Percentiles rank a stretch among this genome's conserved stretches.
Evolutionary conservation across 352 stramenopile species (phyloP).

Genomic region (Pythium vanterpoolii): DNA sequence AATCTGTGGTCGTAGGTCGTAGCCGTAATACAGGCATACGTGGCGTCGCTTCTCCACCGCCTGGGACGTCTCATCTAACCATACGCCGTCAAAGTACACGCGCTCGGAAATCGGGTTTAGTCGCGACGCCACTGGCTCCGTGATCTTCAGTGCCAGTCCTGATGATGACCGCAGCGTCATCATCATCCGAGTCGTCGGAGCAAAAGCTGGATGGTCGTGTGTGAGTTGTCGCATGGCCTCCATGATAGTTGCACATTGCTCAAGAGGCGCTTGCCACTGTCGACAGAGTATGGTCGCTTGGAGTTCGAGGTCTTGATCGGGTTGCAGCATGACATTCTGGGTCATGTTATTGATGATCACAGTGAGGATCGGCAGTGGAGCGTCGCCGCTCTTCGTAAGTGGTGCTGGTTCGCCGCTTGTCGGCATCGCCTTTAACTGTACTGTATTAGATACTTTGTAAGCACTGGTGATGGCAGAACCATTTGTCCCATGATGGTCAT

Average conservation of each 20-base stretch:
- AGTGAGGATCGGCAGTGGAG: background rate
- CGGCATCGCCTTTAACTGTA: background rate
- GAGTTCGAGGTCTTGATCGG: conserved; percentile 32
- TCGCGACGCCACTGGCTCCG: conserved; percentile 22
- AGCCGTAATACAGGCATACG: conserved; percentile 36
- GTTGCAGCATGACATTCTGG: background rate
- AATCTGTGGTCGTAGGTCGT: conserved; percentile 25
- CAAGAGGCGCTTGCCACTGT: conserved; percentile 17
- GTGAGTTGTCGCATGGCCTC: conserved; percentile 23
- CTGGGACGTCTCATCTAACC: conserved; percentile 8
- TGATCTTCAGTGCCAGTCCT: conserved; percentile 22
- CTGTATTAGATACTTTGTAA: background rate
- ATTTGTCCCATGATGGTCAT: background rate
- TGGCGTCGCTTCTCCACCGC: conserved; percentile 11
- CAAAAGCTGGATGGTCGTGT: conserved; percentile 16
- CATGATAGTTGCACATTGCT: conserved; percentile 34
- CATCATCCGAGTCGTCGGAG: background rate
- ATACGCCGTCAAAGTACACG: conserved; percentile 43
- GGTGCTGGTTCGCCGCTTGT: background rate
- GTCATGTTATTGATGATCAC: background rate
- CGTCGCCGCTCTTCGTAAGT: background rate
- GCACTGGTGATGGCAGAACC: background rate
- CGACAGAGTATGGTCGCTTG: conserved; percentile 41
- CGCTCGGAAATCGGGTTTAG: conserved; percentile 38
- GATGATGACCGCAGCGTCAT: background rate